phyloP scores from a whole-genome alignment of 176 grass and related monocot genomes.

The Metroxylon sagu region DNA sequence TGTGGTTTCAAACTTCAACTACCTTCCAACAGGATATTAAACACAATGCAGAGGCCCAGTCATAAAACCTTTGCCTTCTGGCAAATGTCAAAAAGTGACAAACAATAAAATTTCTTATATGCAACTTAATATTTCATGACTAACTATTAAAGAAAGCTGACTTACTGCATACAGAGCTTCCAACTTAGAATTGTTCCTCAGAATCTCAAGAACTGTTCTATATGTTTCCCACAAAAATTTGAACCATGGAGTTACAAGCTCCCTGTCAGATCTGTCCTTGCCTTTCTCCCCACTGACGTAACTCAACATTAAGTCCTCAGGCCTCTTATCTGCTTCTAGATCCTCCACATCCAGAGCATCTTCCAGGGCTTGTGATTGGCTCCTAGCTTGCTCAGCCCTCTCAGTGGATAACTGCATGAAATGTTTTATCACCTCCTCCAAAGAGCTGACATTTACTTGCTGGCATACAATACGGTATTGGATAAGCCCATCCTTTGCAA shows the following conservation, averaged over 20 bases:
- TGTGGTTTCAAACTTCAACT: no score
- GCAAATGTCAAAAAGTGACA: no score
- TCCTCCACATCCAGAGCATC: slow-evolving; percentile 97
- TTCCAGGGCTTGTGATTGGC: slow-evolving; percentile 69
- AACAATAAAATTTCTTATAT: no score
- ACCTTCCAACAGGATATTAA: no score
- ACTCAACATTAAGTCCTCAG: slow-evolving; percentile 95
- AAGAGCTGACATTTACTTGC: slow-evolving; percentile 86
- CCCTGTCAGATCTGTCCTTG: slow-evolving; percentile 86
- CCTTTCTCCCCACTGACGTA: slow-evolving; percentile 95
- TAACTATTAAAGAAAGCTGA: slow-evolving; percentile 11
- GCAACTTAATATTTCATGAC: no score
- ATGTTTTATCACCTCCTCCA: slow-evolving; percentile 96
- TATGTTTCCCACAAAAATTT: slow-evolving; percentile 99
- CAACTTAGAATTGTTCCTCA: slow-evolving; percentile 93
- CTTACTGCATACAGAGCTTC: slow-evolving; percentile 85
- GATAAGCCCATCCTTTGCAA: slow-evolving; percentile 96
- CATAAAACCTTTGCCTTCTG: no score
- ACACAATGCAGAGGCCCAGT: no score
- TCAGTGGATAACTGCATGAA: slow-evolving; percentile 91
- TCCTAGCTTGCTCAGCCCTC: slow-evolving; percentile 69
- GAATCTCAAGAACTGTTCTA: slow-evolving; percentile 82
- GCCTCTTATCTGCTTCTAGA: slow-evolving; percentile 86
- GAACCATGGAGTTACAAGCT: slow-evolving; percentile 91
- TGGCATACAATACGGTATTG: slow-evolving; percentile 95